A percentile compares a stretch with the other conserved stretches of the same genome.
Evolutionary conservation across 768 basidiomycete species (phyloP).

Genomic region (Galerina sulciceps): DNA sequence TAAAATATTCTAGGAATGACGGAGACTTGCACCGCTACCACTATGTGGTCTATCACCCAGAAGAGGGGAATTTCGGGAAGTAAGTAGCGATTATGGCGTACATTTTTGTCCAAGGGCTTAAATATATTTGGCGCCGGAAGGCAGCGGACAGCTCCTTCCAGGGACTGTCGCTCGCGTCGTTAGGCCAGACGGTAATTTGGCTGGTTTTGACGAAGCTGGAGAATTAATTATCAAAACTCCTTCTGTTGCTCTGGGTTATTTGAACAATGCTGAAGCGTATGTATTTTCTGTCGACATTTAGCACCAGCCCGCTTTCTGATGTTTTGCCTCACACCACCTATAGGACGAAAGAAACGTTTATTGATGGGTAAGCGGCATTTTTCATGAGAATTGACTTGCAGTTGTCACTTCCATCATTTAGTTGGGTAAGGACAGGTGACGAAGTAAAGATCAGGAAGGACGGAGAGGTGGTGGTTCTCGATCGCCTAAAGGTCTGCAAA

Average conservation of each 20-base stretch:
- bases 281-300: slow-evolving; percentile 22
- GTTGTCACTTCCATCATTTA: slow-evolving; percentile 20
- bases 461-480: slow-evolving; percentile 62
- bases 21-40: slow-evolving; percentile 58
- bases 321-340: background rate
- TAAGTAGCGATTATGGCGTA: slow-evolving; percentile 14
- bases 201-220: slow-evolving; percentile 58
- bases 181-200: slow-evolving; percentile 60
- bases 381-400: background rate
- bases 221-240: slow-evolving; percentile 62
- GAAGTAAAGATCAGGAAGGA: slow-evolving; percentile 59
- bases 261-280: slow-evolving; percentile 65
- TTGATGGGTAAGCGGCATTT: slow-evolving; percentile 54
- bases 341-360: slow-evolving; percentile 72
- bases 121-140: slow-evolving; percentile 15
- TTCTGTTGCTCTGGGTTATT: slow-evolving; percentile 58
- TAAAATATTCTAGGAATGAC: slow-evolving; percentile 57
- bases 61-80: slow-evolving; percentile 60
- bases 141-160: slow-evolving; percentile 60
- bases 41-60: slow-evolving; percentile 50
- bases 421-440: slow-evolving; percentile 75
- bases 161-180: slow-evolving; percentile 59
- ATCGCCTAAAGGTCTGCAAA: slow-evolving; percentile 58
- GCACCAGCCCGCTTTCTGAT: background rate
- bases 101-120: background rate